A percentile compares a stretch with the other conserved stretches of the same genome.
Conservation (phyloP, 352 stramenopile species). For the Globisporangium emineosum region DNA sequence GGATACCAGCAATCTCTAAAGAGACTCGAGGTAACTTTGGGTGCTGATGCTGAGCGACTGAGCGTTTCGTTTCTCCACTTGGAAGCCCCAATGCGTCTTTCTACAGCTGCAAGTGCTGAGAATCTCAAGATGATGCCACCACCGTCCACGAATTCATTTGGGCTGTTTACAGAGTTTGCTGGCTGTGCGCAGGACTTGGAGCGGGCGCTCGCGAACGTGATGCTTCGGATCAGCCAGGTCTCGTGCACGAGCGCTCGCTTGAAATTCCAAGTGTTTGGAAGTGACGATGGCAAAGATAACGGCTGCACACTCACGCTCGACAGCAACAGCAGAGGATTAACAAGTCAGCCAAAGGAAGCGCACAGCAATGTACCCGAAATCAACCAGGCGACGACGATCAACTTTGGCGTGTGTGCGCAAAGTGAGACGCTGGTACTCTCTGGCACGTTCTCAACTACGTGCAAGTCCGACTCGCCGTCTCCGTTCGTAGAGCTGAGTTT, state of each 20-base stretch:
- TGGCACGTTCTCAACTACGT: conserved; percentile 1
- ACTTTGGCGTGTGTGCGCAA: conserved; percentile 16
- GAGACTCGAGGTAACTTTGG: conserved; percentile 2
- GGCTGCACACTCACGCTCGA: conserved; percentile 5
- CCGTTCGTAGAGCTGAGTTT: conserved; percentile 21
- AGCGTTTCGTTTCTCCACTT: conserved; percentile 20
- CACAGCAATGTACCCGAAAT: too few species aligned
- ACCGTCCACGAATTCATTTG: not conserved
- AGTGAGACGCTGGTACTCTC: conserved; percentile 13
- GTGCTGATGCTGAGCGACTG: not conserved
- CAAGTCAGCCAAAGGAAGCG: too few species aligned
- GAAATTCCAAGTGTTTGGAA: not conserved
- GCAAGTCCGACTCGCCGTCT: not conserved
- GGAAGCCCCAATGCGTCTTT: too few species aligned
- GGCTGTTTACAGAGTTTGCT: conserved; percentile 17
- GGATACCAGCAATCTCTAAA: not conserved
- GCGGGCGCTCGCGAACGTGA: conserved; percentile 16
- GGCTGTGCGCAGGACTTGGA: conserved; percentile 15
- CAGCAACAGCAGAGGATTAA: not conserved
- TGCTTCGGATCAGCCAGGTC: conserved; percentile 13
- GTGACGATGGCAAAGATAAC: not conserved
- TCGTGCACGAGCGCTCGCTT: conserved; percentile 13
- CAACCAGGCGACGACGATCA: not conserved
- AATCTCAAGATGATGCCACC: not conserved
- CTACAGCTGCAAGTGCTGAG: not conserved